Base-by-base conservation (phyloP, 1,284 basidiomycete species). In the Prillingera fragicola region DNA sequence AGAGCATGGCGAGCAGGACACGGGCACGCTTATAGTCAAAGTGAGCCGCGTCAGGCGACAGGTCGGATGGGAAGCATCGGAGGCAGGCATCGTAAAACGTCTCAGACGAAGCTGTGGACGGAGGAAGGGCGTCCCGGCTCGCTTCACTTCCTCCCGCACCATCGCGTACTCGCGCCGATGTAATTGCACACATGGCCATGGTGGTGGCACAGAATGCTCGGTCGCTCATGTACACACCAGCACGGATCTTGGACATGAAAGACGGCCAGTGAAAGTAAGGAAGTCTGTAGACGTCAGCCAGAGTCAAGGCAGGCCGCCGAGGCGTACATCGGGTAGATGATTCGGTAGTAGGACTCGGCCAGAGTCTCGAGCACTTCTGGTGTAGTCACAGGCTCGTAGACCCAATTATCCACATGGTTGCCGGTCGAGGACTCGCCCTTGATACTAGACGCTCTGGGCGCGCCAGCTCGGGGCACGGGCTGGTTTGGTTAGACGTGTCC, bases 211-310 rank as follows among this genome's bases (percentile, higher is more conserved):
- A 63, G 47, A 68, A 66, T 9, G 64, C 52, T 3, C 59, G 55
- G 33, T 64, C 60, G 31, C 43, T 50, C 21, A 47, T 53, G 52
- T 69, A 66, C 14, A 55, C 41, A 26, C 55, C 39, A 1, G 43
- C 40, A 0, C 49, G 46, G 26, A 70, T 45, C 15, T 61, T 41
- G 3, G 32, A 27, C 5, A 44, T 41, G 45, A 68, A 66, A 0
- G 63, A 57, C 4, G 69, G 67, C 62, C 67, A 69, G 50, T 71
- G 69, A 41, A 67, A 69, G 52, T 60, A 65, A 8, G 58, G 54
- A 34, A 61, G 52, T 25, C 66, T 68, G 40, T 4, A n/a, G 23
- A 1, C 9, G 32, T 41, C 39, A 41, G 39, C 39, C 22, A 4
- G 29, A 24, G n/a, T n/a, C n/a, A n/a, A n/a, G n/a, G n/a, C n/a